Base-by-base conservation (phyloP, 2,329 filamentous ascomycete genomes). In the Ustilaginoidea virens region DNA sequence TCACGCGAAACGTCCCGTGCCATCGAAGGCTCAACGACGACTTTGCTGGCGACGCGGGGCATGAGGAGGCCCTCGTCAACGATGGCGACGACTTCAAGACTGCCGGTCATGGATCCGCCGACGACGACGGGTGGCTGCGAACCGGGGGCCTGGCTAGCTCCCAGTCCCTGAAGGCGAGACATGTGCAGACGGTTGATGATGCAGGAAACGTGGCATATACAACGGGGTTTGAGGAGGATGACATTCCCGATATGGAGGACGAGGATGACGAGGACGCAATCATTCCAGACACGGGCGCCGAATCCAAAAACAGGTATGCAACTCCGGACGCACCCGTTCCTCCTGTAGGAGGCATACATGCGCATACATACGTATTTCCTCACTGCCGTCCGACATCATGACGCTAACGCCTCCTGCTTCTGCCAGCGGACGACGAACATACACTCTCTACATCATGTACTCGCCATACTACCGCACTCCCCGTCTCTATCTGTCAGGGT, bases 201-300 rank as follows among this genome's bases (percentile, higher is more conserved):
- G 76, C 79, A 15, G 87, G 86, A 16, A 87, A 90, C 45, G 63
- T 92, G 25, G 83, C 79, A 10, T 81, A 86, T 33, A 64, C 69
- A 32, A 75, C 75, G 28, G 66, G 72, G 18, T 61, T 80, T 5
- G 69, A 74, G 17, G 77, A 77, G 29, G 74, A 82, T 25, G 87
- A 94, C 45, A 94, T 96, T 36, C 87, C 86, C 0, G 87, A 96
- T 48, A 96, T 96, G 85, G 90, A 96, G 48, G 90, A 96, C 38
- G 87, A 96, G 33, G 87, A 96, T 39, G 86, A 93, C 36, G 86
- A 92, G 37, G 86, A 96, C 55, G 90, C 90, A 25, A 96, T 98
- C 48, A 96, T 96, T 45, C 69, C 80, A 9, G 85, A 92, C 42
- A 64, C 72, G 5, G 56, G 63, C 17, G 49, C 54, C 6, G 55